These are phyloP conservation scores for Hanseniaspora gamundiae DNA, from an alignment of 1,139 yeast species.

Conservation along the genomic window DNA sequence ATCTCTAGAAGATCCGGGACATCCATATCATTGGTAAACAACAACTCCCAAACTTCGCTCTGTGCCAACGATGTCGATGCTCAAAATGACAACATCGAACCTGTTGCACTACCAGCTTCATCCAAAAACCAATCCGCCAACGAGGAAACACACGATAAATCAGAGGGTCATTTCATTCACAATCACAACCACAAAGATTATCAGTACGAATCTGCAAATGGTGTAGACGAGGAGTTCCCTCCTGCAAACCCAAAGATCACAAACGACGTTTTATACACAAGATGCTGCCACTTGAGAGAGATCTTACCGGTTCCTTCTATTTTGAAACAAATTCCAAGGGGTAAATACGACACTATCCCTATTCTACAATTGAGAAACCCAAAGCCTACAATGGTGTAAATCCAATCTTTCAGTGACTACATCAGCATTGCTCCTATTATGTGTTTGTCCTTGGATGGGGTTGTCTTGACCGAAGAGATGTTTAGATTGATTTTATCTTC, in stretches of 20 bases:
- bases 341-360: constrained; percentile 32
- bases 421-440: constrained; percentile 61
- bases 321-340: constrained; percentile 63
- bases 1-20: constrained; percentile 27
- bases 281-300: constrained; percentile 89
- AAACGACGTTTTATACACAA: constrained; percentile 65
- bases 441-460: constrained; percentile 62
- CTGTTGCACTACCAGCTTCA: too few relatives aligned
- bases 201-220: background rate
- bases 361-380: constrained; percentile 57
- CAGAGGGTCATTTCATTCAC: constrained; percentile 1
- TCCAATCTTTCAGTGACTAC: constrained; percentile 64
- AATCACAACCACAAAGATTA: background rate
- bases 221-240: constrained; percentile 18
- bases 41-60: constrained; percentile 6
- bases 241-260: constrained; percentile 24
- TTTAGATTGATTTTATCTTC: constrained; percentile 50
- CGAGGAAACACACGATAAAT: constrained; percentile 9
- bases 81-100: too few relatives aligned
- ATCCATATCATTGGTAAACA: constrained; percentile 14
- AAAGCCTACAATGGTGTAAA: constrained; percentile 60
- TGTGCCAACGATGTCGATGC: background rate
- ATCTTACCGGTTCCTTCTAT: constrained; percentile 90
- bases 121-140: background rate
- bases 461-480: constrained; percentile 50